Evolutionary conservation across 202 grass and related monocot species (phyloP).

Genomic region (Cymbopogon flexuosus): DNA sequence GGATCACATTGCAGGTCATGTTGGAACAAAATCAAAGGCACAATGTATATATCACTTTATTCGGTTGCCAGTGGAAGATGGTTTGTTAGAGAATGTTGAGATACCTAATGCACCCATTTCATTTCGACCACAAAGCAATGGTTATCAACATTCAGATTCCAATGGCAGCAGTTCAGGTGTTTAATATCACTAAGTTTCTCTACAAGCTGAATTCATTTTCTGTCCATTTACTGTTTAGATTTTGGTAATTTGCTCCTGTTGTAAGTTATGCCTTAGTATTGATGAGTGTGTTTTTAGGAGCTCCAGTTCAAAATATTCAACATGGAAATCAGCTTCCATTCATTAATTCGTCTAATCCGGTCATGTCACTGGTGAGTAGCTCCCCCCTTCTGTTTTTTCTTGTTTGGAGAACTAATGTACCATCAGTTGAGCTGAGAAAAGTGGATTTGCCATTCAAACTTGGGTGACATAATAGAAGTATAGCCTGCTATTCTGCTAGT

Average conservation of each 20-base stretch:
- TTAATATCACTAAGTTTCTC: conserved; percentile 25
- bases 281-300: conserved; percentile 33
- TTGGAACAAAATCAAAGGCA: conserved; percentile 78
- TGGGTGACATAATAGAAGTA: background rate
- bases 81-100: conserved; percentile 72
- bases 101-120: conserved; percentile 37
- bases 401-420: background rate
- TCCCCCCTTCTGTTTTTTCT: background rate
- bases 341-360: conserved; percentile 82
- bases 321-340: conserved; percentile 64
- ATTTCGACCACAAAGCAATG: conserved; percentile 25
- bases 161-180: conserved; percentile 56
- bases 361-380: conserved; percentile 84
- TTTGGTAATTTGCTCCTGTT: conserved; percentile 11
- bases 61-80: conserved; percentile 68
- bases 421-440: background rate
- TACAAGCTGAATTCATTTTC: background rate
- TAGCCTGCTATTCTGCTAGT: background rate
- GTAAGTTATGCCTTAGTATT: background rate
- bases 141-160: conserved; percentile 43
- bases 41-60: conserved; percentile 97
- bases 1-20: conserved; percentile 80
- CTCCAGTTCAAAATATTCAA: conserved; percentile 38
- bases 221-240: background rate
- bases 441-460: background rate